Base-by-base conservation (phyloP, 202 grass and related monocot species). In the Panicum virgatum region DNA sequence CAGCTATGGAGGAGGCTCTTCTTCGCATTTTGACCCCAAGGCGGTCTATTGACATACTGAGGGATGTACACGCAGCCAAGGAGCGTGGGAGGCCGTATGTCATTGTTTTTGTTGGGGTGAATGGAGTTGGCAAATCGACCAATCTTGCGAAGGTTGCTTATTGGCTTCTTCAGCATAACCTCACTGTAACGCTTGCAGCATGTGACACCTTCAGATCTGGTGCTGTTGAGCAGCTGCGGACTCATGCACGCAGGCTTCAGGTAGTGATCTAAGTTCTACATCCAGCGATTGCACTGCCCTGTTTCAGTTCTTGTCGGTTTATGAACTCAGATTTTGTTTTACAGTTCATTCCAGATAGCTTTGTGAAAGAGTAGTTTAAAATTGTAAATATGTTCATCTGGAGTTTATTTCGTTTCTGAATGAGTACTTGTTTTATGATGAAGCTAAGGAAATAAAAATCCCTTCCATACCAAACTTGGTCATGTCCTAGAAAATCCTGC, bases 71-170 rank as follows among this genome's bases (percentile, higher is more conserved):
- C 25, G 85, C 92, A 88, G 92, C 96, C 42, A 98, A 95, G 69
- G 96, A 95, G 82, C 88, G 92, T 60, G 92, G 96, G 57, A 98
- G 82, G 27, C 95, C 95, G 15, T 98, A 98, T 71, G 88, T 94
- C 12, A 74, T 94, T 86, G 90, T 93, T 85, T 98, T 98, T 40
- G 92, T 95, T 71, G 92, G 92, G 39, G 96, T 93, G 22, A 98
- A 95, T 76, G 92, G 90, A 88, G 96, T 98, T 83, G 96, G 96
- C 23, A 95, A 98, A 86, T 98, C 96, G 39, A 95, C 89, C 74
- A 95, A 95, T 74, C 96, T 98, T 66, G 90, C 96, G 45, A 98
- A 95, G 89, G 92, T 98, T 64, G 92, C 96, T 37, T 98, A 98
- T 71, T 98, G 92, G 96, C 88, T 95, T 85, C 78, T 88, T 67